Base-by-base conservation (phyloP, 352 stramenopile genomes). In the Phytopythium montanum region DNA sequence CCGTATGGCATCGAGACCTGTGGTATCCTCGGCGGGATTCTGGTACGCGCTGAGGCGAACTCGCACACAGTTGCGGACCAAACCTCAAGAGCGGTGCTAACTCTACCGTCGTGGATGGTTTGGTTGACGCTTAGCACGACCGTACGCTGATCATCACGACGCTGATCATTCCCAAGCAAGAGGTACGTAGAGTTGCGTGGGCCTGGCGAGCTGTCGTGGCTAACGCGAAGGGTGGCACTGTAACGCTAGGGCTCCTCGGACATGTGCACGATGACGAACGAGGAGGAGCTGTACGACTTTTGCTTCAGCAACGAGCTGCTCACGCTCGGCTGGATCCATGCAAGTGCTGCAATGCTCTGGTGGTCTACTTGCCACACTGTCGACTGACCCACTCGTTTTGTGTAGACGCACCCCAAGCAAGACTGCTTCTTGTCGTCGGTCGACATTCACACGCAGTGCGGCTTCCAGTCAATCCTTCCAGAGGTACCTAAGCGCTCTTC, bases 311-410 rank as follows among this genome's bases (percentile, higher is more conserved):
- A 93, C 49, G 87, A 95, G 33, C 65, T 96, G 39, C 74, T 96
- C n/a, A 95, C 81, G 18, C 78, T 96, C n/a, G 89, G 89, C 18
- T 96, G 89, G 89, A 96, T 97, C 64, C 89, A 97, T 70, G 84
- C 92, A 71, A 60, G 73, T 39, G 28, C 1, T 7, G n/a, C n/a
- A n/a, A n/a, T 59, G n/a, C 39, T 44, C 14, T 21, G 38, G 21
- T 9, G 13, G 64, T 3, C 46, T 45, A 13, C 61, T 26, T 18
- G 31, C 9, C 49, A 31, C 23, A 10, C 28, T 54, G 25, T 9
- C n/a, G 29, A 52, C 48, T 45, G 21, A 48, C 33, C 34, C 57
- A 21, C 3, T 2, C 25, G 23, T 18, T 16, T 23, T 14, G 19
- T 59, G 41, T 29, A 94, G 79, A 96, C 87, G 14, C 89, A 97